Conservation (phyloP, 805 yeast species). For the Lachancea mirantina region DNA sequence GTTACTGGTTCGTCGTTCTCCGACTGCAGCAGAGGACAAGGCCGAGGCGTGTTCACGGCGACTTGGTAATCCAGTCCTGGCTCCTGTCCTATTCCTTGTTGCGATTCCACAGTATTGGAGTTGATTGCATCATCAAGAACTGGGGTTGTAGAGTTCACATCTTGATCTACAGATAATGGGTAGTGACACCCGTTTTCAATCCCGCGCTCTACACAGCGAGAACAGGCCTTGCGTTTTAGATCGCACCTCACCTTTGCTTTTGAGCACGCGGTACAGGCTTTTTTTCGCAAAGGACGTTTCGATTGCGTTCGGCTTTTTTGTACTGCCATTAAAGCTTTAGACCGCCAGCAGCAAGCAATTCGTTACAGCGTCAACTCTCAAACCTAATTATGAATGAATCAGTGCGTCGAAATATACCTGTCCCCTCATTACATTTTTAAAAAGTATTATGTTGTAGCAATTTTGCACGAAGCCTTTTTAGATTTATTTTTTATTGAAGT, state of each 20-base stretch:
- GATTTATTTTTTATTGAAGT: no score
- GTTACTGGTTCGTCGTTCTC: neutral
- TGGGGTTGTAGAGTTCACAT: neutral
- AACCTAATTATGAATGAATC: no score
- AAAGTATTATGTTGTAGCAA: no score
- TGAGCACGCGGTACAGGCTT: conserved; percentile 2
- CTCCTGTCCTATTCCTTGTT: no score
- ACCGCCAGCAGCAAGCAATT: no score
- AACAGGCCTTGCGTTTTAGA: neutral
- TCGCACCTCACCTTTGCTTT: conserved; percentile 3
- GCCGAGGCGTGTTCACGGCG: neutral
- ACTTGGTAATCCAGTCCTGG: neutral
- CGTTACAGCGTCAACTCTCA: neutral
- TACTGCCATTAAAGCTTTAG: neutral
- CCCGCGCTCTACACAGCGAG: conserved; percentile 1
- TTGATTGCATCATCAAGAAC: neutral
- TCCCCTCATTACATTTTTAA: no score
- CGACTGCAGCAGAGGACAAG: neutral
- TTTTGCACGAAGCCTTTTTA: no score
- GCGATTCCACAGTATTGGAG: no score
- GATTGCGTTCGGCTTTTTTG: neutral
- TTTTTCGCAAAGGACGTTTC: neutral
- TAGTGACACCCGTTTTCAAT: neutral
- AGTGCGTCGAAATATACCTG: no score
- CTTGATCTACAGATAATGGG: neutral